Evolutionary conservation across 179 eudicot species (phyloP).

Genomic region (Actinidia chinensis): DNA sequence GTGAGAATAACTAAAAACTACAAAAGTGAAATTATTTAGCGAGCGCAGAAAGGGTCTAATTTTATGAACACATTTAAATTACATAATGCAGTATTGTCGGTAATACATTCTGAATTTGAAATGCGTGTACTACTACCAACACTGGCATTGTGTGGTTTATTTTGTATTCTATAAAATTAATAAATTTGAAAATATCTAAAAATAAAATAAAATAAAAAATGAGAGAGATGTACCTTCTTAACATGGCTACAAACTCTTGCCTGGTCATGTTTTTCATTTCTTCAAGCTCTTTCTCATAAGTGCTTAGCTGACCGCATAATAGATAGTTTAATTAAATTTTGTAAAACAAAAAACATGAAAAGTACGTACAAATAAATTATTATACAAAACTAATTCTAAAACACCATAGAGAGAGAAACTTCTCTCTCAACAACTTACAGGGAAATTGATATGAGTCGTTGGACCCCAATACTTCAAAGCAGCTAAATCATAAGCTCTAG

Average conservation of each 20-base stretch:
- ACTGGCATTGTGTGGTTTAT: no score
- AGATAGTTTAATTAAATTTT: neutral
- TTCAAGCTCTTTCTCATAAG: conserved; percentile 66
- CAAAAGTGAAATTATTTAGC: no score
- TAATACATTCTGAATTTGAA: no score
- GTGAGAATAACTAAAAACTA: no score
- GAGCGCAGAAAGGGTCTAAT: no score
- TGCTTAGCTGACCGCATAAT: conserved; percentile 39
- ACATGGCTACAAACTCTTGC: conserved; percentile 75
- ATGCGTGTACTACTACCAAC: no score
- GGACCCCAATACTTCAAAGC: conserved; percentile 24
- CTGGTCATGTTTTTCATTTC: conserved; percentile 75
- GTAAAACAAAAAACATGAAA: neutral
- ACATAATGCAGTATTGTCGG: no score
- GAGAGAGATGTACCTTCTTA: conserved; percentile 50
- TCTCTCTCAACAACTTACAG: conserved; percentile 6
- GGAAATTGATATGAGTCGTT: conserved; percentile 12
- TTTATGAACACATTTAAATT: no score
- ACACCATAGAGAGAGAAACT: neutral
- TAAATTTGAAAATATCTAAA: neutral
- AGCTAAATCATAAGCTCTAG: conserved; percentile 19
- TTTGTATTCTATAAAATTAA: neutral
- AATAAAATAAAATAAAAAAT: neutral
- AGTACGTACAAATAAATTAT: neutral
- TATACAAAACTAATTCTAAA: no score